Evolutionary conservation across 129 eudicot species (phyloP).

Genomic region (sunflower (Helianthus annuus)): HanXRQr2.0-SUNRISE NC_035448.2:180706409-180706908

Average conservation of each 20-base stretch:
- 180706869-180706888: background rate
- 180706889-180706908: background rate
- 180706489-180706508: slow-evolving; percentile 48
- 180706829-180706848: background rate
- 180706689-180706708: background rate
- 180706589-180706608: slow-evolving; percentile 81
- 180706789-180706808: background rate
- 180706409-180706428: slow-evolving; percentile 14
- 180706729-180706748: background rate
- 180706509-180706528: slow-evolving; percentile 49
- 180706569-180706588: slow-evolving; percentile 69
- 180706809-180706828: background rate
- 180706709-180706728: background rate
- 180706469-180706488: slow-evolving; percentile 43
- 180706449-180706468: slow-evolving; percentile 37
- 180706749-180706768: background rate
- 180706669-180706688: slow-evolving; percentile 1
- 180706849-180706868: background rate
- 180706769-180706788: background rate
- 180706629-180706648: slow-evolving; percentile 54
- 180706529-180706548: slow-evolving; percentile 78
- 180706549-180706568: slow-evolving; percentile 43
- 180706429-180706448: background rate
- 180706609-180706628: slow-evolving; percentile 50
- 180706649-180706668: slow-evolving; percentile 21